phyloP scores from a whole-genome alignment of 2,329 filamentous ascomycete species.

The Colletotrichum tofieldiae region DNA sequence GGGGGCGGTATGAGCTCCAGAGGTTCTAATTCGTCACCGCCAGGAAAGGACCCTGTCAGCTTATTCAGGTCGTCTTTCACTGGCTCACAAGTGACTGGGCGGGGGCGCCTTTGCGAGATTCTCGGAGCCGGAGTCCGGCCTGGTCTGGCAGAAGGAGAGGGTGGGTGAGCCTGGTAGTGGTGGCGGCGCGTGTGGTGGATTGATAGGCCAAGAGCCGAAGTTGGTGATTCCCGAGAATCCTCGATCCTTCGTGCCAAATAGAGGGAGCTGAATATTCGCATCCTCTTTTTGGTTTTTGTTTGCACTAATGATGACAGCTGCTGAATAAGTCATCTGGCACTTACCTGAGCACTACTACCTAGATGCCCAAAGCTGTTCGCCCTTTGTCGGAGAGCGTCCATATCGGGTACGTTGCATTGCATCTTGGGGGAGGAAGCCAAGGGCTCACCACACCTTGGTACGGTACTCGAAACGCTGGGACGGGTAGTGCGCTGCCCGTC shows the following conservation, averaged over 20 bases:
- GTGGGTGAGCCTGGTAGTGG: background rate
- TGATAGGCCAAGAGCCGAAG: conserved; percentile 33
- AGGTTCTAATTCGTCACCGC: conserved; percentile 34
- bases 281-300: background rate
- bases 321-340: background rate
- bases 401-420: conserved; percentile 37
- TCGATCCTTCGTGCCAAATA: background rate
- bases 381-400: conserved; percentile 6
- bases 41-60: conserved; percentile 32
- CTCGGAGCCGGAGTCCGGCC: conserved; percentile 33
- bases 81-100: conserved; percentile 10
- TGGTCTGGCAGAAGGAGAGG: conserved; percentile 16
- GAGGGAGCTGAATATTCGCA: conserved; percentile 5
- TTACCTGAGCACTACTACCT: background rate
- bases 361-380: background rate
- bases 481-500: background rate
- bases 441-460: background rate
- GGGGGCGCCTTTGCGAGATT: conserved; percentile 16
- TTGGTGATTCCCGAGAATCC: conserved; percentile 6
- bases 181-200: conserved; percentile 15
- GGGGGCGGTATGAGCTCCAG: conserved; percentile 23
- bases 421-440: conserved; percentile 13
- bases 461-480: background rate
- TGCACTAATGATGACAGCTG: conserved; percentile 13
- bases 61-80: conserved; percentile 36